Base-by-base conservation (phyloP, 441 rosid genomes). In the Metrosideros polymorpha region DNA sequence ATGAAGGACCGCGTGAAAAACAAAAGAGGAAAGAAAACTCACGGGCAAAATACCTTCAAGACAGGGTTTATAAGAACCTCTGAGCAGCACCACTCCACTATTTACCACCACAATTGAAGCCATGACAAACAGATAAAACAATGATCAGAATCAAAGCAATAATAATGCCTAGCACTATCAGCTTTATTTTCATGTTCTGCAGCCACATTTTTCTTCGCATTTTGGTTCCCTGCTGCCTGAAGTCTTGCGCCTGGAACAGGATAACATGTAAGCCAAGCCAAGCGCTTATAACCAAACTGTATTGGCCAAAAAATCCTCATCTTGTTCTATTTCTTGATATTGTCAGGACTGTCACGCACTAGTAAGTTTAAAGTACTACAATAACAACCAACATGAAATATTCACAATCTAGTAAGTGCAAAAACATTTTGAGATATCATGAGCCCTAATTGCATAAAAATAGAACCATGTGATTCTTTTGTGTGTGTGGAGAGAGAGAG, bases 181-280 rank as follows among this genome's bases (percentile, higher is more conserved):
- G 88, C 84, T 87, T 87, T 76, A 87, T 87, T 86, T 87, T 87
- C 88, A 87, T 87, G 88, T 87, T 87, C 86, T 87, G 88, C 35
- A 87, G 47, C 88, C 88, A 87, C 88, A 87, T 87, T 86, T 87
- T 87, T 56, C 88, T 87, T 52, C 88, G 84, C 84, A 87, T 87
- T 83, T 87, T 85, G 83, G 85, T 87, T 84, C 88, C 88, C 79
- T 87, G 86, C 84, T 84, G 86, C 86, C 86, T 55, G 71, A 87
- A 87, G 66, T 87, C 86, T 84, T 87, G 88, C 7, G 88, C 88
- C 88, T 87, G 86, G 12, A 45, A 52, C 43, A 42, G 45, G 45
- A 83, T 63, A 43, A 45, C n/a, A 50, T 6, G 84, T 49, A 19
- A 83, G 57, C 45, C 57, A 19, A 83, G 57, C 45, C 57, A 83